Conservation (phyloP, 768 basidiomycete genomes). For the Royoungia palumana region DNA sequence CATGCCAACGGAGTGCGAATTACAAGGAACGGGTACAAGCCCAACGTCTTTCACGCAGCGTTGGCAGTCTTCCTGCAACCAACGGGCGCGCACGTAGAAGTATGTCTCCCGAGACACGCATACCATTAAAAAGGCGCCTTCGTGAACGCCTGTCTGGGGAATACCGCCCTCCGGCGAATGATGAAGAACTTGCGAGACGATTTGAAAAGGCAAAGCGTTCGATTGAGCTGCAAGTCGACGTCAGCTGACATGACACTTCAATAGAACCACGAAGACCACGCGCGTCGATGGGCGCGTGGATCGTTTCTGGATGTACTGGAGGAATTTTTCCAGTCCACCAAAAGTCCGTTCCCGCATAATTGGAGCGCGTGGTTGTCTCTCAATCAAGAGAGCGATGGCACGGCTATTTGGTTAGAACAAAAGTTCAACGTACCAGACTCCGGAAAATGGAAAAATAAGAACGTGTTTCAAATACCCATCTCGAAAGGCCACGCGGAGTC, state of each 20-base stretch:
- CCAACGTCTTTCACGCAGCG: slow-evolving; percentile 31
- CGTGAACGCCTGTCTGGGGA: slow-evolving; percentile 38
- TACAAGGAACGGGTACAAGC: slow-evolving; percentile 53
- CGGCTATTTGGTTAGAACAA: slow-evolving; percentile 75
- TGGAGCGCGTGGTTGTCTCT: slow-evolving; percentile 76
- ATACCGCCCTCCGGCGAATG: slow-evolving; percentile 54
- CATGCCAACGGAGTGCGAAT: slow-evolving; percentile 54
- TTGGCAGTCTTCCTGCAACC: not conserved
- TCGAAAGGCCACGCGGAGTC: slow-evolving; percentile 17
- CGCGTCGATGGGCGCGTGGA: slow-evolving; percentile 69
- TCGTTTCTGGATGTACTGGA: slow-evolving; percentile 50
- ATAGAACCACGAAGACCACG: slow-evolving; percentile 71
- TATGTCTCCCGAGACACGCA: slow-evolving; percentile 20
- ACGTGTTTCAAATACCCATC: slow-evolving; percentile 57
- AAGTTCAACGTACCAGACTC: slow-evolving; percentile 71
- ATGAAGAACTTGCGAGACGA: slow-evolving; percentile 61
- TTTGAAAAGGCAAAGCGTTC: slow-evolving; percentile 57
- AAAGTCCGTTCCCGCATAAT: slow-evolving; percentile 30
- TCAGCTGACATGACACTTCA: slow-evolving; percentile 6
- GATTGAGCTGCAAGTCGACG: not conserved
- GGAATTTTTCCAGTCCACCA: slow-evolving; percentile 38
- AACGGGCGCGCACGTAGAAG: slow-evolving; percentile 24
- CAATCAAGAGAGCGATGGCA: slow-evolving; percentile 69
- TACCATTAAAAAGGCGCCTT: slow-evolving; percentile 27
- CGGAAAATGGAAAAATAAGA: slow-evolving; percentile 58